These are phyloP conservation scores for Backusella mclennaniae DNA, from an alignment of 192 early-diverging fungal species.

Conservation along the genomic window DNA sequence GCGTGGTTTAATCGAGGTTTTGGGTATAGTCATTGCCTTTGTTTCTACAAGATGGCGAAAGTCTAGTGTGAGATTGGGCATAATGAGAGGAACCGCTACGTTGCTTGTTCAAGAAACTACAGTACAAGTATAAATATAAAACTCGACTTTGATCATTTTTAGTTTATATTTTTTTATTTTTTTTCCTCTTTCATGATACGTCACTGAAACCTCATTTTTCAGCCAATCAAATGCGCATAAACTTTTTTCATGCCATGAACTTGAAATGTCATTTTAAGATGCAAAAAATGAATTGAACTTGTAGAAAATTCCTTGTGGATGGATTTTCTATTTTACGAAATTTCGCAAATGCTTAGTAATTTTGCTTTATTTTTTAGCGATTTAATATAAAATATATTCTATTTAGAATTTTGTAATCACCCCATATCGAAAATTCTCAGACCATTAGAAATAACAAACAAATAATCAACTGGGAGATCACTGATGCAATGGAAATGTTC, in stretches of 20 bases:
- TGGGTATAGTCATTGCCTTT: conserved; percentile 10
- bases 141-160: too few relatives aligned
- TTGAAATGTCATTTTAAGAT: background rate
- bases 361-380: background rate
- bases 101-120: background rate
- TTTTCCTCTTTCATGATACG: background rate
- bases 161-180: background rate
- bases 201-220: background rate
- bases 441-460: background rate
- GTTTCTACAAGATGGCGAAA: conserved; percentile 16
- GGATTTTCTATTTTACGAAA: too few relatives aligned
- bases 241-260: background rate
- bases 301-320: background rate
- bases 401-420: background rate
- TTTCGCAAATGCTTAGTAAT: background rate
- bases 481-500: background rate
- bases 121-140: too few relatives aligned
- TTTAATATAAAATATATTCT: background rate
- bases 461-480: background rate
- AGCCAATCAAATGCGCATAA: background rate
- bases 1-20: background rate
- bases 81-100: background rate
- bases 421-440: background rate
- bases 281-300: background rate
- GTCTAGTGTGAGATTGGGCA: conserved; percentile 25